Evolutionary conservation across 116 monocot genomes (phyloP), one percentile per base, ranked within the genome.

Genomic region (Iris pallida): DNA sequence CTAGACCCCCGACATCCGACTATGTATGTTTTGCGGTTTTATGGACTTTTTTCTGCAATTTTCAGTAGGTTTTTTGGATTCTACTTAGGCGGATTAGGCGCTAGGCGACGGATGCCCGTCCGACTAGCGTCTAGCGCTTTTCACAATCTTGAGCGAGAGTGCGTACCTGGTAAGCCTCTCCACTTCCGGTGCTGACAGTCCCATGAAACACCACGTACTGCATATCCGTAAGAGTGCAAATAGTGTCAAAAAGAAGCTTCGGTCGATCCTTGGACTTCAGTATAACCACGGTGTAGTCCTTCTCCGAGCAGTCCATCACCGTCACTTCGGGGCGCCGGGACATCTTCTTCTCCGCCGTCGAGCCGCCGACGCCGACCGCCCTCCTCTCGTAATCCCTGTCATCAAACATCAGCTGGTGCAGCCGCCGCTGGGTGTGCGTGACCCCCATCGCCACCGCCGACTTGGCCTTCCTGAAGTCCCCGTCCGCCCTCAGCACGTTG

Each of bases 191-290:
- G 42, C 72, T 18, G 4, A 82, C 79, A 4, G 76, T 85, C 7
- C 76, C 95, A 73, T 95, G 95, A 72, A 81, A 95, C 10, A 95
- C 91, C 3, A 88, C 91, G 73, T 95, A 95, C 61, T 86, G 73
- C 91, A 91, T 86, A 63, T 95, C 91, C 0, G 95, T 91, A 10
- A 95, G 76, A 49, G 95, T 95, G 44, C 85, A 95, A 16, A 95
- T 88, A 0, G 88, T 81, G 61, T 90, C 94, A 14, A 95, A 95
- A 16, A 95, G 71, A 12, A 95, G 79, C 63, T 95, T 95, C 0
- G 91, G 78, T 44, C 95, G 66, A 56, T 95, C 91, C 56, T 70
- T 75, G 15, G 84, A 86, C 43, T 75, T 69, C 57, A 95, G 56
- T 55, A 80, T 82, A 7, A 95, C 88, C 13, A 88, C 78, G 0